Evolutionary conservation across 1,284 basidiomycete genomes (phyloP), one percentile per base, ranked within the genome.

Genomic region (Ustilago curta): DNA sequence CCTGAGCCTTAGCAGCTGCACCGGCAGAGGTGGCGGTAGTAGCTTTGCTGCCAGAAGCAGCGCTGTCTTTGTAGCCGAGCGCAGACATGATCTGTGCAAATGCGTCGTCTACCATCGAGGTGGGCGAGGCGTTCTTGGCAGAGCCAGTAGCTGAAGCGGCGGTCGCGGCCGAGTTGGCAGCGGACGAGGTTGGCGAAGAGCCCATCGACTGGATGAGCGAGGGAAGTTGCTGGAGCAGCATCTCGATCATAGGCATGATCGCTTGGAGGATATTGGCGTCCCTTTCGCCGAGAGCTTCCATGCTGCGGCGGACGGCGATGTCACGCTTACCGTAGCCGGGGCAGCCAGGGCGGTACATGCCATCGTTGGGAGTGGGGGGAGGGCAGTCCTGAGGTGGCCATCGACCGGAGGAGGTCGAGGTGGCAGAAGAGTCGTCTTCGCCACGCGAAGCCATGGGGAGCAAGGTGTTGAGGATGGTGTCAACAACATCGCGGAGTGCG

Each of bases 311-410:
- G 35, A 65, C 40, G 32, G 61, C 62, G 18, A 78, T 42, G 37
- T 76, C 72, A 42, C 78, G 72, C 12, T 70, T 65, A 32, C 77
- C 78, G 64, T 80, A 80, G 9, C 78, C 78, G 19, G 76, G 77
- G 65, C 78, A 80, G 16, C 70, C 70, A 19, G 78, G 74, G 7
- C 76, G 60, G 69, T 78, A 80, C 73, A 71, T 70, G 31, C 78
- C 78, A 47, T 78, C 74, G 52, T 80, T 80, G 43, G 65, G 74
- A 4, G 71, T 74, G 16, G 59, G 59, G 2, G 78, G 69, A 44
- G 77, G 78, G 69, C 78, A 79, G 50, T 69, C 55, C 52, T 63
- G 60, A 47, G 66, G 60, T 27, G 67, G 67, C 57, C 66, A 73
- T 18, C 51, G 40, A 18, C 23, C 56, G 9, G 63, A 59, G 7